Evolutionary conservation across 2,329 filamentous ascomycete genomes (phyloP).

Genomic region (Pestalotiopsis sp.): DNA sequence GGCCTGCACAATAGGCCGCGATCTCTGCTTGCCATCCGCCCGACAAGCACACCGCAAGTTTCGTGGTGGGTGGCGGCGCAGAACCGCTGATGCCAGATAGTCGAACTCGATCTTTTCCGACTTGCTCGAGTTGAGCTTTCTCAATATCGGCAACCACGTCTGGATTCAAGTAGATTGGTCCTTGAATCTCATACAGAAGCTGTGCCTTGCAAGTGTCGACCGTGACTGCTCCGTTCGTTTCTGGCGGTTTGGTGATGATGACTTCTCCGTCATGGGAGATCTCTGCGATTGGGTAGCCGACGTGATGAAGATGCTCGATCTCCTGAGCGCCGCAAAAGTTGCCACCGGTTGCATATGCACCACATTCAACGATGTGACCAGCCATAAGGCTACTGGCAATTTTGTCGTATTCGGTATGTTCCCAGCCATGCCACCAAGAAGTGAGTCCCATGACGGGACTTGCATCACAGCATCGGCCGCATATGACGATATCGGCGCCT

Average conservation of each 20-base stretch:
- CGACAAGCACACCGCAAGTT: conserved; percentile 13
- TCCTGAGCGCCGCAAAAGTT: conserved; percentile 50
- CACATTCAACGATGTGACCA: conserved; percentile 47
- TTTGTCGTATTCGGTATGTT: conserved; percentile 40
- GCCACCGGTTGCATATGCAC: conserved; percentile 43
- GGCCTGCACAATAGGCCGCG: conserved; percentile 7
- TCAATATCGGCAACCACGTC: conserved; percentile 45
- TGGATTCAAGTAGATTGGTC: conserved; percentile 45
- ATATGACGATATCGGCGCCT: conserved; percentile 42
- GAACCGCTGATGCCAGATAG: conserved; percentile 40
- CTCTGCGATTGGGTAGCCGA: conserved; percentile 20
- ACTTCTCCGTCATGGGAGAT: background rate
- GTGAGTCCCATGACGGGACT: conserved; percentile 44
- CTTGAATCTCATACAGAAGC: conserved; percentile 49
- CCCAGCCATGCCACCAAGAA: conserved; percentile 50
- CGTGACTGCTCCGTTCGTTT: conserved; percentile 24
- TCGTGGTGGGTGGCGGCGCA: conserved; percentile 30
- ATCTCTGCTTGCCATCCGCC: conserved; percentile 17
- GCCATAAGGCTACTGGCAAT: conserved; percentile 45
- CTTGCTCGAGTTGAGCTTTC: conserved; percentile 48
- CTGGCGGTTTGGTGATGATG: conserved; percentile 24
- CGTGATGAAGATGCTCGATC: conserved; percentile 19
- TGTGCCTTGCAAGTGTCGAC: conserved; percentile 38
- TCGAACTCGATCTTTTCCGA: conserved; percentile 36
- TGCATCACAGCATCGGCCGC: conserved; percentile 41